Conservation (phyloP, 2,329 filamentous ascomycete genomes). For the Zalaria obscura region DNA sequence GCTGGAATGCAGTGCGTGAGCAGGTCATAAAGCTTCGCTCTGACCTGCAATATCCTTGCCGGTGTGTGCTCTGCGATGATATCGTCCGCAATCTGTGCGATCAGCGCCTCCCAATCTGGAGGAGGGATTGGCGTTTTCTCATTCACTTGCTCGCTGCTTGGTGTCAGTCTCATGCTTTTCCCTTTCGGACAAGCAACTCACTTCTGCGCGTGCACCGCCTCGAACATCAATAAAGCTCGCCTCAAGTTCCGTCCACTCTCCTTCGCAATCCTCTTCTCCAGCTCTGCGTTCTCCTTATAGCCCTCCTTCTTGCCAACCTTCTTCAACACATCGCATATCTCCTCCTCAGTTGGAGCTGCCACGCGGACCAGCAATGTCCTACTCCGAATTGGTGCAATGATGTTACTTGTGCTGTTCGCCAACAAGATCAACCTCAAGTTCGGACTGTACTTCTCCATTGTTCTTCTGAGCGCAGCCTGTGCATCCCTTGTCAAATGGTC, state of each 20-base stretch:
- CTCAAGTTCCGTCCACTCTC: slow-evolving; percentile 86
- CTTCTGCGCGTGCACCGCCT: slow-evolving; percentile 95
- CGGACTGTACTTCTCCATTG: slow-evolving; percentile 98
- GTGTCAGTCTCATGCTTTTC: slow-evolving; percentile 16
- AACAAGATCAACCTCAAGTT: slow-evolving; percentile 84
- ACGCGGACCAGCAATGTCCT: slow-evolving; percentile 85
- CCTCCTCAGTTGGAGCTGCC: slow-evolving; percentile 68
- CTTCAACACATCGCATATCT: slow-evolving; percentile 67
- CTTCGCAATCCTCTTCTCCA: slow-evolving; percentile 75
- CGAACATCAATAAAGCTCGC: slow-evolving; percentile 87
- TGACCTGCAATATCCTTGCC: slow-evolving; percentile 70
- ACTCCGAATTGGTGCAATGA: slow-evolving; percentile 94
- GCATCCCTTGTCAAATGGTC: slow-evolving; percentile 89
- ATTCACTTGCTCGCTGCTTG: slow-evolving; percentile 66
- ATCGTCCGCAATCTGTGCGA: slow-evolving; percentile 78
- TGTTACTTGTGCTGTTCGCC: slow-evolving; percentile 93
- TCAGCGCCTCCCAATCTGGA: slow-evolving; percentile 91
- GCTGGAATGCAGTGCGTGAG: slow-evolving; percentile 94
- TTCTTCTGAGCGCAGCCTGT: slow-evolving; percentile 83
- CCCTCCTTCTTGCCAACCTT: slow-evolving; percentile 64
- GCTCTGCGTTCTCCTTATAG: slow-evolving; percentile 59
- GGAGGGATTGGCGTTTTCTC: slow-evolving; percentile 83
- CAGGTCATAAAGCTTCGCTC: slow-evolving; percentile 91
- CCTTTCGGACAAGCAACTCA: slow-evolving; percentile 30
- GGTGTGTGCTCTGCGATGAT: slow-evolving; percentile 92